Base-by-base conservation (phyloP, 768 basidiomycete species). In the Artomyces pyxidatus region DNA sequence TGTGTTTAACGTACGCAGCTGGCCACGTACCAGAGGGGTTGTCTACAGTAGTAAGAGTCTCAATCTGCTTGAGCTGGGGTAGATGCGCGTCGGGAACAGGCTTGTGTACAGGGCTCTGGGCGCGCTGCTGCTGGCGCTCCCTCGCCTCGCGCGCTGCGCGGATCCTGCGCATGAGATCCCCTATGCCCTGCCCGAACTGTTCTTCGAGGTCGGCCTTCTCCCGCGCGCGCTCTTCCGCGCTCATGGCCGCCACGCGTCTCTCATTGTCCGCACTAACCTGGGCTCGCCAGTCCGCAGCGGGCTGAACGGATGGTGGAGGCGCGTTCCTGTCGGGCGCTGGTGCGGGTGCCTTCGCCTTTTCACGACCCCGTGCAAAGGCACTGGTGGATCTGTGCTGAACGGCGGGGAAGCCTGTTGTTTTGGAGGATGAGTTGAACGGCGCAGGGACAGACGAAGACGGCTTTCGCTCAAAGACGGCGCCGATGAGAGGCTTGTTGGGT, bases 201-300 rank as follows among this genome's bases (percentile, higher is more conserved):
- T 87, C 80, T 23, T 87, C 48, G 37, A 94, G 77, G 52, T 88
- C 78, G 44, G 66, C 66, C 38, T 71, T 70, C 62, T 86, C 89
- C 45, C 75, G 63, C 52, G 83, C 79, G 9, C 81, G 71, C 61
- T 93, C 85, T 14, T 79, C 78, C 10, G 77, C 75, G 2, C 75
- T 73, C 92, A 94, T 94, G 1, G 59, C 63, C 16, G 76, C 77
- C 2, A 94, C 75, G 25, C 67, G 65, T 10, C 67, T 63, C 49
- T 75, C 71, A 54, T 94, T 93, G 59, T 90, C 85, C 47, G 71
- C 70, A 56, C 77, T 80, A 46, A 82, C 76, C 57, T 78, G 78
- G 9, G 64, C 65, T 48, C 77, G 69, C 75, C 83, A 81, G 42
- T 69, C 57, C 27, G 58, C 60, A 1, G 50, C 17, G 3, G 10